Percentiles rank a stretch among this genome's conserved stretches.
These are phyloP conservation scores for Crithidia mellificae DNA, from an alignment of 208 protist genomes.

Conservation along the genomic window DNA sequence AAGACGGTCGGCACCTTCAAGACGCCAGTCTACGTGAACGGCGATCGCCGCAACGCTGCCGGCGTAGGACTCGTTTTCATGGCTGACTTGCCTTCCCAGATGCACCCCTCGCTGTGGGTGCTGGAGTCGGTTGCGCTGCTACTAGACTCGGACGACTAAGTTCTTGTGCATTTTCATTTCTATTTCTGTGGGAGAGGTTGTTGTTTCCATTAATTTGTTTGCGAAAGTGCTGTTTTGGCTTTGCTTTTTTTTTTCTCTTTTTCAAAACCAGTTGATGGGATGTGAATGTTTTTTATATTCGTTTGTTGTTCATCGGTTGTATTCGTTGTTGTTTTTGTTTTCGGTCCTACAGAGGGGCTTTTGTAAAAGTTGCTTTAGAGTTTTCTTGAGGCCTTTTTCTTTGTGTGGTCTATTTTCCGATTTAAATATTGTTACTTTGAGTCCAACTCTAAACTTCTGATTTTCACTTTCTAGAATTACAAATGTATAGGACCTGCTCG, in stretches of 20 bases:
- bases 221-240: background rate
- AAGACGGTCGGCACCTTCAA: slow-evolving; percentile 95
- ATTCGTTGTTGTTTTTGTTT: background rate
- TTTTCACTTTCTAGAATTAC: too few species aligned
- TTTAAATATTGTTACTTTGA: too few species aligned
- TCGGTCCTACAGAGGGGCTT: too few species aligned
- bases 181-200: too few species aligned
- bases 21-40: slow-evolving; percentile 99
- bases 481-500: too few species aligned
- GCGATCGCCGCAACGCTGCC: slow-evolving; percentile 95
- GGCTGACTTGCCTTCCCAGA: slow-evolving; percentile 93
- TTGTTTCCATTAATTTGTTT: background rate
- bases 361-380: too few species aligned
- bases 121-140: slow-evolving; percentile 96
- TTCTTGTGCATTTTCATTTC: background rate
- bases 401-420: background rate
- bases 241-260: background rate
- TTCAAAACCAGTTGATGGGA: background rate
- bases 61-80: slow-evolving; percentile 98
- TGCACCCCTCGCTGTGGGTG: slow-evolving; percentile 96
- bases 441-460: too few species aligned
- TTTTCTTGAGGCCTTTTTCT: too few species aligned
- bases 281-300: background rate
- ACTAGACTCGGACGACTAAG: slow-evolving; percentile 93
- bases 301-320: background rate